Conservation (phyloP, 371 early-diverging fungal species). For the Saksenaea oblongispora region DNA sequence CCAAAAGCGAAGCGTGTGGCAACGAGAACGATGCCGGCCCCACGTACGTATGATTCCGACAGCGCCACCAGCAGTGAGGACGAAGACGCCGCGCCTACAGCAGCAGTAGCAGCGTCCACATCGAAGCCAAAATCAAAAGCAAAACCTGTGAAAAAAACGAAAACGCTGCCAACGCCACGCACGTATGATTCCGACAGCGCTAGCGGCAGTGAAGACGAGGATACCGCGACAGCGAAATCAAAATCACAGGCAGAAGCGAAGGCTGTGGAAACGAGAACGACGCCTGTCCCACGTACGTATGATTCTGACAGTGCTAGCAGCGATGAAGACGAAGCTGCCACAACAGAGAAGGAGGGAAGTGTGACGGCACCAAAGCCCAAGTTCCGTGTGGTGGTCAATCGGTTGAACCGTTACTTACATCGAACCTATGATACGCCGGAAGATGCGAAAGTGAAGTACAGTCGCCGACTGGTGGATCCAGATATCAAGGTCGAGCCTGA, state of each 20-base stretch:
- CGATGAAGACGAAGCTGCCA: background rate
- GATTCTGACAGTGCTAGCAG: background rate
- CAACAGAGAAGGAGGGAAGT: background rate
- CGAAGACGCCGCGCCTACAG: too few species aligned
- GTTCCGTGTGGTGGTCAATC: background rate
- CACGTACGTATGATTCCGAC: background rate
- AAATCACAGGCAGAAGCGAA: too few species aligned
- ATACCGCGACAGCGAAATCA: too few species aligned
- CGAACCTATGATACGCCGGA: background rate
- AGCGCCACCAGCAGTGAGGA: background rate
- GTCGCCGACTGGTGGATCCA: background rate
- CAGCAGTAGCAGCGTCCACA: too few species aligned
- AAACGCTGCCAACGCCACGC: too few species aligned
- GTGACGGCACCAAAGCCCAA: background rate
- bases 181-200: too few species aligned
- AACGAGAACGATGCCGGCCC: background rate
- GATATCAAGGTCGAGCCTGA: conserved; percentile 2
- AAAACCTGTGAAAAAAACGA: too few species aligned
- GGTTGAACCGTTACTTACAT: background rate
- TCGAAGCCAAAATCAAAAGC: too few species aligned
- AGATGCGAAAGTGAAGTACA: background rate
- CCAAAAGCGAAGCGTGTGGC: too few species aligned
- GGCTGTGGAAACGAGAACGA: background rate
- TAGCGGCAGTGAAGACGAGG: too few species aligned
- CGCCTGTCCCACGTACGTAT: background rate